Evolutionary conservation across 192 early-diverging fungal genomes (phyloP), one percentile per base, ranked within the genome.

Genomic region (Chytriomyces sp.): DNA sequence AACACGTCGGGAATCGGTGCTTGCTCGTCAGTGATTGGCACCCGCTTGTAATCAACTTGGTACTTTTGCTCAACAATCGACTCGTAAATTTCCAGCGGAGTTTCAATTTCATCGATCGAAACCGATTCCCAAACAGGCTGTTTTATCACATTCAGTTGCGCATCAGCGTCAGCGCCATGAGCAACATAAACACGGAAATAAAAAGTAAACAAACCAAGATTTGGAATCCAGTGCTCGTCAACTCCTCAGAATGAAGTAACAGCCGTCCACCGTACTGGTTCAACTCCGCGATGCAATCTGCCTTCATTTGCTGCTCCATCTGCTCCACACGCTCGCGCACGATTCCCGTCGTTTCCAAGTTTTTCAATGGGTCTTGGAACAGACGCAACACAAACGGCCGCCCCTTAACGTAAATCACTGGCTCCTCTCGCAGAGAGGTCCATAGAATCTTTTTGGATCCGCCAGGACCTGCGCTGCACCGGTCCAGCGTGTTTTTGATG

Each of bases 1-100:
- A 91, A 91, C 13, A 91, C 90, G 68, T 87, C 89, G 1, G 90
- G 90, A 47, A 91, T 91, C 11, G 90, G 90, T 44, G 90, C 86
- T 80, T 90, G 89, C 69, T 91, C 89, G 72, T 89, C 89, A 3
- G 90, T 86, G 46, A 91, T 89, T 13, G 90, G 90, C 7, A 90
- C 82, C 20, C 90, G 77, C 18, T 87, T 67, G 66, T 88, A 91
- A 69, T 88, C 85, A 3, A 91, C 85, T 35, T 77, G 80, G 59
- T 84, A 89, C 5, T 88, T 88, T 64, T 89, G 82, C 5, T 53
- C 82, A 50, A 83, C 61, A n/a, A 91, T 81, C 7, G 83, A 86
- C 45, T 86, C 57, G 64, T 88, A 91, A 10, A 89, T 75, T 67
- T 91, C 87, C 62, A 77, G 63, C 11, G 90, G 89, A 8, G 90